phyloP scores from a whole-genome alignment of 495 filamentous ascomycete species.

The Trichoderma gamsii region DNA sequence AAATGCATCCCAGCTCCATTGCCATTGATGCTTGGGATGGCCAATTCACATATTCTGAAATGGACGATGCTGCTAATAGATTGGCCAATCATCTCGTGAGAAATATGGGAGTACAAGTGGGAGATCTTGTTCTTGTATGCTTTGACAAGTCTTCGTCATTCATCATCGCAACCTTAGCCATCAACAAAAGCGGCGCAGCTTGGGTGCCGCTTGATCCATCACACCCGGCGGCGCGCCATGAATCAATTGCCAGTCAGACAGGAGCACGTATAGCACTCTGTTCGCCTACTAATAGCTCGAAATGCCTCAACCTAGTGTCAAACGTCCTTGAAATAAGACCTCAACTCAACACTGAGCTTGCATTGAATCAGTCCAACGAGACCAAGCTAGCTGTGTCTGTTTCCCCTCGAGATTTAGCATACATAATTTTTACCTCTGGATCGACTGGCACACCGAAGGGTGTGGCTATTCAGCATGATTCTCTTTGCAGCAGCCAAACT shows the following conservation, averaged over 20 bases:
- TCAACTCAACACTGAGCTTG: conserved; percentile 13
- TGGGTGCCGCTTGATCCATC: conserved; percentile 35
- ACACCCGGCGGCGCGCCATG: conserved; percentile 43
- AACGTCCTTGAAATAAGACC: neutral
- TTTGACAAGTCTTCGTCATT: conserved; percentile 53
- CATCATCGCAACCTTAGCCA: conserved; percentile 43
- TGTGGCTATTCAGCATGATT: conserved; percentile 35
- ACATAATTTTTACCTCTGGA: conserved; percentile 44
- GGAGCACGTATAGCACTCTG: conserved; percentile 46
- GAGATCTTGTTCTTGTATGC: conserved; percentile 43
- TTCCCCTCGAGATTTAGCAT: conserved; percentile 28
- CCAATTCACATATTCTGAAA: conserved; percentile 48
- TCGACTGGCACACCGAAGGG: conserved; percentile 47
- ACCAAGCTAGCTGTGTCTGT: conserved; percentile 23
- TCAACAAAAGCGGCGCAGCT: conserved; percentile 47
- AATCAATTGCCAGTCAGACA: conserved; percentile 46
- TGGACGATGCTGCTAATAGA: conserved; percentile 41
- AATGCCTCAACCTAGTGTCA: neutral
- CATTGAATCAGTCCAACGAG: conserved; percentile 14
- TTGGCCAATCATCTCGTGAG: conserved; percentile 40
- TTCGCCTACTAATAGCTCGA: conserved; percentile 32
- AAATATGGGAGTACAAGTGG: conserved; percentile 41
- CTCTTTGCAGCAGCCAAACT: conserved; percentile 33
- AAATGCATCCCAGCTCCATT: neutral
- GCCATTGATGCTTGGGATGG: conserved; percentile 53